Evolutionary conservation across 192 early-diverging fungal genomes (phyloP), one percentile per base, ranked within the genome.

Genomic region (Chytriomyces hyalinus): DNA sequence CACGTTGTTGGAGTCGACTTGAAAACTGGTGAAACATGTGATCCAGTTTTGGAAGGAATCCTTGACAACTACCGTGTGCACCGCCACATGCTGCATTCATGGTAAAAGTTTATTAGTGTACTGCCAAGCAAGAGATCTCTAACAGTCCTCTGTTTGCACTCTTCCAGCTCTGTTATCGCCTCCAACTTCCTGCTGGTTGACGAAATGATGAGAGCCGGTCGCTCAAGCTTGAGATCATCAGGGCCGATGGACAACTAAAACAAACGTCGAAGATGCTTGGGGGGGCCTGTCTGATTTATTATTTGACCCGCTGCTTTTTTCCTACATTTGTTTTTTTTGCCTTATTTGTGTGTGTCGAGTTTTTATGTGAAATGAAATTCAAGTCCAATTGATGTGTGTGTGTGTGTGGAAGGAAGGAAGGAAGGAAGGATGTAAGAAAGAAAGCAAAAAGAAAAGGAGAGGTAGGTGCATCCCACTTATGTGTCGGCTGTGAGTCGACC

Each of bases 1-100:
- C 96, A 98, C 71, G 82, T 91, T 72, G 98, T 96, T 6, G 97
- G 98, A 53, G 83, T 98, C 24, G 97, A 99, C 80, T 89, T 99
- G 73, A 92, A 92, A 66, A 96, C 95, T 0, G 97, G 98, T 49
- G 96, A 97, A 79, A 92, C 94, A 45, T 80, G 96, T 81, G 96
- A 99, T 75, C 98, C 98, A 2, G 83, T 88, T 62, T 81, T 91
- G 50, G 94, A 98, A 81, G 98, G 98, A 60, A 94, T 99, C 69
- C 98, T 94, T 94, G 96, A 98, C 82, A 98, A 98, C 87, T 98
- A 98, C 88, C 92, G 97, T 53, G 98, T 99, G 57, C 87, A 95
- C 72, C 89, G 96, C 47, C 94, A 98, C 82, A 92, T 98, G 94
- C 87, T 99, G 65, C 94, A 98, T 81, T 97, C 95, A 78, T 95